A percentile compares a stretch with the other conserved stretches of the same genome.
These are phyloP conservation scores for Yarrowia sp. DNA, from an alignment of 805 yeast species.

Conservation along the genomic window DNA sequence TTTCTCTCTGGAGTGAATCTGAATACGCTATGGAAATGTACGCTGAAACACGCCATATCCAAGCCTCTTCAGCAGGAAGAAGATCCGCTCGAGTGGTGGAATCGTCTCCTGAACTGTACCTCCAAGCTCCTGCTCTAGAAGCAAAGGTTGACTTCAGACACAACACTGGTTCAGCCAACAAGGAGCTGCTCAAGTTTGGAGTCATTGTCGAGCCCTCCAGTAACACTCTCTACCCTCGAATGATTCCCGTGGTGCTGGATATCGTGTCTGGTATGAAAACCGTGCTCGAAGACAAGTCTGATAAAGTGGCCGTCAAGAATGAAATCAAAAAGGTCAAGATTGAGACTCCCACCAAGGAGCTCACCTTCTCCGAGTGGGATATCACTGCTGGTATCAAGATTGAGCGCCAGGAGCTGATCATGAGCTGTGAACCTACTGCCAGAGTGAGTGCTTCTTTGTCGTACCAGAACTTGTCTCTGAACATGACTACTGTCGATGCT, in stretches of 20 bases:
- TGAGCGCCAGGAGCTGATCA: conserved; percentile 67
- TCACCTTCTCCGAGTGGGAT: conserved; percentile 48
- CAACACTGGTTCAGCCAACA: conserved; percentile 20
- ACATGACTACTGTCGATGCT: conserved; percentile 50
- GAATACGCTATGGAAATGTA: conserved; percentile 28
- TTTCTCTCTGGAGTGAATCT: conserved; percentile 33
- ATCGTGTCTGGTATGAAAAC: conserved; percentile 36
- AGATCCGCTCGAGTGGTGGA: neutral
- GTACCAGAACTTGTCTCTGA: conserved; percentile 62
- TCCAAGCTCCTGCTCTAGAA: conserved; percentile 74
- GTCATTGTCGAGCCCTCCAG: conserved; percentile 65
- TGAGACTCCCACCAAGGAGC: conserved; percentile 28
- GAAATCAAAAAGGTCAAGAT: conserved; percentile 7
- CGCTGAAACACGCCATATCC: neutral
- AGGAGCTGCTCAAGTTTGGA: conserved; percentile 44
- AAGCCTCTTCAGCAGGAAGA: neutral
- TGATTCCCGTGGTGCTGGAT: conserved; percentile 75
- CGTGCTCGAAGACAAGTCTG: neutral
- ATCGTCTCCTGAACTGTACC: conserved; percentile 42
- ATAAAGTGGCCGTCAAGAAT: neutral
- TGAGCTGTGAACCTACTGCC: conserved; percentile 93
- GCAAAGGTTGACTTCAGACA: conserved; percentile 53
- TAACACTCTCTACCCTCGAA: conserved; percentile 65
- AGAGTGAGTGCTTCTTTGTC: conserved; percentile 85
- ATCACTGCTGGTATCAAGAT: conserved; percentile 61